Evolutionary conservation across 257 asterid genomes (phyloP), one percentile per base, ranked within the genome.

Genomic region (Pogostemon cablin): DNA sequence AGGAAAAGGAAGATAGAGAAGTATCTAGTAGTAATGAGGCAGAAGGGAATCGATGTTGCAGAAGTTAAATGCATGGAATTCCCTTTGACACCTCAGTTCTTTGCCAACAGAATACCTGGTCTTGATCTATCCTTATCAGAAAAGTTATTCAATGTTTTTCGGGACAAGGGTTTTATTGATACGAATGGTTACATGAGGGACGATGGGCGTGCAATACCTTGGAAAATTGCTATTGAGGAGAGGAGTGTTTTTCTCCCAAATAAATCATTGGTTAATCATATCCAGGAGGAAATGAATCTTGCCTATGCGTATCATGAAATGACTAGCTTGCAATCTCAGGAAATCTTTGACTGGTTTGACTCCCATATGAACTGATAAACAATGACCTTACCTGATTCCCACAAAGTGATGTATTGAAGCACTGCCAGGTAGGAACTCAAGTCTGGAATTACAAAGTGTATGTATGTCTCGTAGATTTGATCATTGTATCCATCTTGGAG

Each of bases 281-380:
- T 93, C 78, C 97, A 89, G 65, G 99, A 93, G 82, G 99, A 93
- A 83, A 85, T 93, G 96, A 93, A 93, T 83, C 96, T 93, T 73
- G 99, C 99, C 0, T 93, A 68, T 86, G 96, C 95, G 0, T 89
- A 86, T 85, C 99, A 93, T 84, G 99, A 91, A 79, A 93, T 93
- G 99, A 93, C 96, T 43, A 89, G 96, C 81, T 82, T 93, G 84
- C 93, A 79, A 50, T 86, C 91, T 38, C 82, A 74, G 54, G 82
- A 93, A 72, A 91, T 91, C 12, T 76, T 91, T 73, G 80, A 89
- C 71, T 91, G 97, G 99, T 91, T 91, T 67, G 96, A 81, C 67
- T 85, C 90, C 81, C 96, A 91, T 80, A 55, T 87, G 82, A 81
- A 75, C 69, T 81, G 80, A 85, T 37, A 39, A 62, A 73, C 58